Evolutionary conservation across 169 alveolate genomes (phyloP).

Genomic region (Eimeria falciformis): DNA sequence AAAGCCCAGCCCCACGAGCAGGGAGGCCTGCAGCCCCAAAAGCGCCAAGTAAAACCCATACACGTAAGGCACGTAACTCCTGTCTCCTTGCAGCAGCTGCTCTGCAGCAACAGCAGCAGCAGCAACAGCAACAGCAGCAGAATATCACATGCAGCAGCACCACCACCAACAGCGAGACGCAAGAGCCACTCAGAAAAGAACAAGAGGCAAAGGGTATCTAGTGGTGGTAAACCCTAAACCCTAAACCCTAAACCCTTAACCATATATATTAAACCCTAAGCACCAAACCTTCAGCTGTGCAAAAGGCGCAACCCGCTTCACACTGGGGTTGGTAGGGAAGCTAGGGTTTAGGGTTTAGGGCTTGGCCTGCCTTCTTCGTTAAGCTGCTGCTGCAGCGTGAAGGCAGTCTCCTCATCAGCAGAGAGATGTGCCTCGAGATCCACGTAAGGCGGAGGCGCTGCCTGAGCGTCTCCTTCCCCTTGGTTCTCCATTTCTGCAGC

Average conservation of each 20-base stretch:
- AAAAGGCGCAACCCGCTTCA: no score
- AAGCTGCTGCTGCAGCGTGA: conserved; percentile 4
- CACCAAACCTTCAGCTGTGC: no score
- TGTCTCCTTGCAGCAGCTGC: neutral
- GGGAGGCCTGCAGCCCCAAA: neutral
- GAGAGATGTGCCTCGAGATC: neutral
- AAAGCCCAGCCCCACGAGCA: neutral
- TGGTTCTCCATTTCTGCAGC: neutral
- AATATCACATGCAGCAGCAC: neutral
- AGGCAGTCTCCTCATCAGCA: neutral
- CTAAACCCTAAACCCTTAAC: conserved; percentile 53
- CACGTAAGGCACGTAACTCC: neutral
- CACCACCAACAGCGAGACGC: neutral
- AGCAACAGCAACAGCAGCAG: neutral
- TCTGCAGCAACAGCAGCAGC: neutral
- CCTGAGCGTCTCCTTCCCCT: neutral
- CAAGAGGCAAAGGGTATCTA: no score
- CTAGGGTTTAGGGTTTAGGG: no score
- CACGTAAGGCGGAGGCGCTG: neutral
- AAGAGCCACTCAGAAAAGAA: no score
- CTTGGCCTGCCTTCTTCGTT: neutral
- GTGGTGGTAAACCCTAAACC: conserved; percentile 44
- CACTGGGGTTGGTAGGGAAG: no score
- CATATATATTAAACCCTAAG: no score
- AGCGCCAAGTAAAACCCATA: neutral